phyloP scores from a whole-genome alignment of 441 rosid genomes.

The Pelargonium myrrhifolium region DNA sequence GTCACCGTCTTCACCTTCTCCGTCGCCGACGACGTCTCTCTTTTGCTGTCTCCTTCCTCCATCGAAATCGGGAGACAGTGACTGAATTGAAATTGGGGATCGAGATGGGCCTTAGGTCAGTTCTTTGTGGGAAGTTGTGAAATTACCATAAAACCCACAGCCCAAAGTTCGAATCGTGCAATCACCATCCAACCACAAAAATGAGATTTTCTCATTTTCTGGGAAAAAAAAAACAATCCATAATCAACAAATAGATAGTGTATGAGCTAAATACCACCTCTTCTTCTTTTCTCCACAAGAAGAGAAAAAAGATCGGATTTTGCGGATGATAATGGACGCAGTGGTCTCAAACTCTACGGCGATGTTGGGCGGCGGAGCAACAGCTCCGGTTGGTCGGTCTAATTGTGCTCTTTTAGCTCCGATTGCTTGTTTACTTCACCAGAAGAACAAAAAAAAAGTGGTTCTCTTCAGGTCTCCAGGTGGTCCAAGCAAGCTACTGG shows the following conservation, averaged over 20 bases:
- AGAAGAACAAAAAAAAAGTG: background rate
- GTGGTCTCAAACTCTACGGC: background rate
- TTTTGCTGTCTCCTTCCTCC: background rate
- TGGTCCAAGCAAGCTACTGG: background rate
- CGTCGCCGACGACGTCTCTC: background rate
- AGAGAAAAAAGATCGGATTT: background rate
- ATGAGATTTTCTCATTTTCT: background rate
- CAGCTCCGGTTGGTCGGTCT: background rate
- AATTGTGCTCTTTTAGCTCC: background rate
- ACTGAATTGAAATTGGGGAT: background rate
- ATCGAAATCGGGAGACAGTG: background rate
- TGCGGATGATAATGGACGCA: background rate
- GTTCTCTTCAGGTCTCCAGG: background rate
- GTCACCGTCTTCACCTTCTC: background rate
- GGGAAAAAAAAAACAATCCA: background rate
- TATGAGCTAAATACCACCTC: background rate
- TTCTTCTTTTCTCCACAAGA: background rate
- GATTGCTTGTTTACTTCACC: background rate
- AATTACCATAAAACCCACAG: too few relatives aligned
- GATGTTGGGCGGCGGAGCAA: background rate
- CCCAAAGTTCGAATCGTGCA: background rate
- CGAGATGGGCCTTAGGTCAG: too few relatives aligned
- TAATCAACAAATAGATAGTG: background rate
- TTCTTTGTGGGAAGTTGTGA: too few relatives aligned
- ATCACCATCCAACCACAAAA: background rate